These are phyloP conservation scores for Rutstroemia sp. DNA, from an alignment of 2,329 filamentous ascomycete species.

Conservation along the genomic window DNA sequence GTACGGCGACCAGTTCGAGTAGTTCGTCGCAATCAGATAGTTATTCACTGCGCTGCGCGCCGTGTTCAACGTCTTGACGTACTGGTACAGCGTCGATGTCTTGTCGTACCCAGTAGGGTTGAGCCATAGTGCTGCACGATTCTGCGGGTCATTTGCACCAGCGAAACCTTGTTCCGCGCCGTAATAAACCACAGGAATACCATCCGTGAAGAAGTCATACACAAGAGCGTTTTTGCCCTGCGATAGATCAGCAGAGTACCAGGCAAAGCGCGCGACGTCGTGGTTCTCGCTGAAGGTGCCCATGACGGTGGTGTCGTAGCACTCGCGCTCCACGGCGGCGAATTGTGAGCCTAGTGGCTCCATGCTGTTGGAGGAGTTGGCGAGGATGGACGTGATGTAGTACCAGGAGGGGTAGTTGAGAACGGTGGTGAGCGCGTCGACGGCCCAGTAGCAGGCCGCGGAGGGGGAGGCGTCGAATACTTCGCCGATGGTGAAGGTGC, in stretches of 20 bases:
- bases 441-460: constrained; percentile 32
- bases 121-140: constrained; percentile 39
- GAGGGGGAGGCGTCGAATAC: constrained; percentile 45
- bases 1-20: constrained; percentile 13
- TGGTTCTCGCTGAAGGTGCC: constrained; percentile 38
- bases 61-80: constrained; percentile 35
- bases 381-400: constrained; percentile 35
- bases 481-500: constrained; percentile 53
- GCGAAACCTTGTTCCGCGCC: constrained; percentile 44
- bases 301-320: constrained; percentile 31
- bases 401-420: constrained; percentile 22
- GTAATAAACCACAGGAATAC: constrained; percentile 44
- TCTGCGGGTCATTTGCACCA: constrained; percentile 31
- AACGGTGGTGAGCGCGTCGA: constrained; percentile 7
- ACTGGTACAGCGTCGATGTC: constrained; percentile 31
- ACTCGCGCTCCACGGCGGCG: constrained; percentile 26
- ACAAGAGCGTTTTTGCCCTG: constrained; percentile 40
- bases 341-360: constrained; percentile 24
- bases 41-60: constrained; percentile 31
- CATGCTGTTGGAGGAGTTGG: constrained; percentile 25
- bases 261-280: constrained; percentile 34
- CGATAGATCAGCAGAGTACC: constrained; percentile 10
- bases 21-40: constrained; percentile 5
- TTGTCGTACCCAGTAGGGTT: constrained; percentile 31
- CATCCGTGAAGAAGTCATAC: constrained; percentile 40